Evolutionary conservation across 495 filamentous ascomycete genomes (phyloP).

Genomic region (Rusavskia elegans): DNA sequence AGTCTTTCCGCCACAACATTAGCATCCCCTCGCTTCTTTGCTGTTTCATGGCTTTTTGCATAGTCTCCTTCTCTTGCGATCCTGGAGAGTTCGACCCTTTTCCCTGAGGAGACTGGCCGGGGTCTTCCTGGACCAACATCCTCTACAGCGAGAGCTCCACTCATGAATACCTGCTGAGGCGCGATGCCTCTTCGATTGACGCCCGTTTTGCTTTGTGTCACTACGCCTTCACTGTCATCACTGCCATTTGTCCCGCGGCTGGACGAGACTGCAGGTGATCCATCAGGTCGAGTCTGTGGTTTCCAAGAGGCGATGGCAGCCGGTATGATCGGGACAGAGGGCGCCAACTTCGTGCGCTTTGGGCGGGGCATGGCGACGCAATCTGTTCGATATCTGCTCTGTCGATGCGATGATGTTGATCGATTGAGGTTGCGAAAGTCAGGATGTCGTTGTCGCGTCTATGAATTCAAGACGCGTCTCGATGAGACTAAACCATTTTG

Average conservation of each 20-base stretch:
- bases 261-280: constrained; percentile 7
- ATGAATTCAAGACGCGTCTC: no score
- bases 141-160: constrained; percentile 10
- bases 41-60: background rate
- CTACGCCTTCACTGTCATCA: constrained; percentile 14
- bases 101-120: constrained; percentile 1
- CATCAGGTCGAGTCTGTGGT: background rate
- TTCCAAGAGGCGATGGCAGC: background rate
- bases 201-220: constrained; percentile 1
- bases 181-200: background rate
- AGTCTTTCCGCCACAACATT: background rate
- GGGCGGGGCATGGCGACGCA: constrained; percentile 12
- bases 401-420: background rate
- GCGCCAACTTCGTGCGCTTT: constrained; percentile 13
- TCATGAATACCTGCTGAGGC: constrained; percentile 9
- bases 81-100: constrained; percentile 2
- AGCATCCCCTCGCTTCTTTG: background rate
- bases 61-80: constrained; percentile 5
- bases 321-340: constrained; percentile 5
- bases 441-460: no score
- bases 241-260: constrained; percentile 9
- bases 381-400: background rate
- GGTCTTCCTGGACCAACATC: constrained; percentile 2
- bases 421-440: no score
- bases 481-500: no score